These are phyloP conservation scores for Zea luxurians DNA, from an alignment of 176 grass and related monocot genomes.

Conservation along the genomic window DNA sequence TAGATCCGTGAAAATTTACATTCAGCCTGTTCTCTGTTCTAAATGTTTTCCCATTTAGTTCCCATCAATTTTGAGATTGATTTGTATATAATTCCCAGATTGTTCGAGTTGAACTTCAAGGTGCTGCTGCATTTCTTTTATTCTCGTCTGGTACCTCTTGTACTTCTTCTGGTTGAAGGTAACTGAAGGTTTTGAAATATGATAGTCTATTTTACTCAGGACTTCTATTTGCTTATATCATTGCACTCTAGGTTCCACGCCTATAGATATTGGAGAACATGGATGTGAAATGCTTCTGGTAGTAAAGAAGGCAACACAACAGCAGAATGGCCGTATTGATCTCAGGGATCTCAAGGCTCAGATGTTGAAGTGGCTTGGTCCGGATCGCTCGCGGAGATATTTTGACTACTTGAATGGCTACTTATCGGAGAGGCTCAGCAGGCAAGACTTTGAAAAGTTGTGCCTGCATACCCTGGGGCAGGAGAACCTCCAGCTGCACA, in stretches of 20 bases:
- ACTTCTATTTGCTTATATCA: slow-evolving; percentile 24
- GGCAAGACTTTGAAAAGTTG: slow-evolving; percentile 66
- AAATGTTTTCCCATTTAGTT: background rate
- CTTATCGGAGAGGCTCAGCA: slow-evolving; percentile 73
- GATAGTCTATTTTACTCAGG: background rate
- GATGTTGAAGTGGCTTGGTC: slow-evolving; percentile 64
- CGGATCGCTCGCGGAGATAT: slow-evolving; percentile 46
- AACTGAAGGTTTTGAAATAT: slow-evolving; percentile 32
- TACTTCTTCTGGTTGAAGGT: slow-evolving; percentile 95
- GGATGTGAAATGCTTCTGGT: slow-evolving; percentile 82
- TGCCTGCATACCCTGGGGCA: slow-evolving; percentile 51
- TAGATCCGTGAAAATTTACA: background rate
- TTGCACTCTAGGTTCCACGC: slow-evolving; percentile 56
- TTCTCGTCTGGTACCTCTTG: slow-evolving; percentile 77
- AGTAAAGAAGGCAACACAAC: slow-evolving; percentile 48
- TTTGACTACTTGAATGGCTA: slow-evolving; percentile 69
- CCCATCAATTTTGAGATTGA: slow-evolving; percentile 3
- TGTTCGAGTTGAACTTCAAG: slow-evolving; percentile 68
- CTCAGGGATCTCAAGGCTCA: slow-evolving; percentile 63
- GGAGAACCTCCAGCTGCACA: slow-evolving; percentile 84
- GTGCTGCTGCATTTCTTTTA: slow-evolving; percentile 76
- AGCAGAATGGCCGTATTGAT: slow-evolving; percentile 57
- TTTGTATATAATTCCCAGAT: slow-evolving; percentile 48
- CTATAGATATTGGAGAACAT: slow-evolving; percentile 84
- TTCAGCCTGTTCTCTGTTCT: slow-evolving; percentile 15